Evolutionary conservation across 352 stramenopile species (phyloP).

Genomic region (Phytophthora sp.): DNA sequence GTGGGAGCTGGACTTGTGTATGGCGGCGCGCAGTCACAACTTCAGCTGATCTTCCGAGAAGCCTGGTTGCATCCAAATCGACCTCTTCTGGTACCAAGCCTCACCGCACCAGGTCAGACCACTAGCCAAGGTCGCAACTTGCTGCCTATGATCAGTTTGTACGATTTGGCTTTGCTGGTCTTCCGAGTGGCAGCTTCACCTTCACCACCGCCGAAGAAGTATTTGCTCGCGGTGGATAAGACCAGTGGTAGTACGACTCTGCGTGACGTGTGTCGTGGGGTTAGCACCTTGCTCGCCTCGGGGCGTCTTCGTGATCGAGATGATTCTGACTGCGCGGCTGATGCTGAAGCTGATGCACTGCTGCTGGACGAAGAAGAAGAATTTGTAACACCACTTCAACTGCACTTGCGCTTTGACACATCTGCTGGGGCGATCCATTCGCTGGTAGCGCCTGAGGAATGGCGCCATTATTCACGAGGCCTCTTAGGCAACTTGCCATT

Average conservation of each 20-base stretch:
- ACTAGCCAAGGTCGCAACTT: constrained; percentile 58
- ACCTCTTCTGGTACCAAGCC: constrained; percentile 64
- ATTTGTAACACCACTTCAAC: constrained; percentile 61
- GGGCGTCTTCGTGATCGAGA: constrained; percentile 48
- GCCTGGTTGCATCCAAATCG: constrained; percentile 71
- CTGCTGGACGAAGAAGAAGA: constrained; percentile 67
- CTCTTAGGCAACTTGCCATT: constrained; percentile 66
- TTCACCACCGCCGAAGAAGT: constrained; percentile 51
- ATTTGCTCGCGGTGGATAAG: constrained; percentile 73
- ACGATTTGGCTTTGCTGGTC: constrained; percentile 70
- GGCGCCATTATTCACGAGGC: constrained; percentile 64
- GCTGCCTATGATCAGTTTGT: constrained; percentile 86
- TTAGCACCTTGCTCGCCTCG: constrained; percentile 67
- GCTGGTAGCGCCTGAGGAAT: constrained; percentile 68
- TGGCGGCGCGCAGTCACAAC: constrained; percentile 69
- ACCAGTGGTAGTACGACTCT: constrained; percentile 57
- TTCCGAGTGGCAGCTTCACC: constrained; percentile 48
- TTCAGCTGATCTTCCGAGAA: constrained; percentile 73
- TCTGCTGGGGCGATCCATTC: constrained; percentile 51
- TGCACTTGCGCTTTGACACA: constrained; percentile 79
- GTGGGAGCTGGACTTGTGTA: constrained; percentile 81
- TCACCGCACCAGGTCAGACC: constrained; percentile 33
- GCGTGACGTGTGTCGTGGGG: constrained; percentile 62
- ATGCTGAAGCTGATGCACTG: constrained; percentile 62
- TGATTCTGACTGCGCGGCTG: constrained; percentile 9